phyloP scores from a whole-genome alignment of 176 grass and related monocot species.

The Puccinellia tenuiflora region DNA sequence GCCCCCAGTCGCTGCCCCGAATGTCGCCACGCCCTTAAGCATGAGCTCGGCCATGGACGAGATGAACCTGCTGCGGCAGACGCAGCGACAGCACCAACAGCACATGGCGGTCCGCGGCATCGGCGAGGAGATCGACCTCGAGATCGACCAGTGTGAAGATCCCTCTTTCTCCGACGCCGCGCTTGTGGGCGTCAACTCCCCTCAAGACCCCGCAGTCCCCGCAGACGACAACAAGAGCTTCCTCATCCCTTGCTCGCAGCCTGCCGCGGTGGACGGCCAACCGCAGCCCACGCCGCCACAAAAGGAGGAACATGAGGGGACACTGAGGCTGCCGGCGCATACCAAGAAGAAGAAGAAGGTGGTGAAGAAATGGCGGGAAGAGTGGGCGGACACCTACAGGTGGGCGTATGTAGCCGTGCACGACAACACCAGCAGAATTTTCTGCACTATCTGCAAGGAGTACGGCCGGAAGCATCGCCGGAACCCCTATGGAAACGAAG shows the following conservation, averaged over 20 bases:
- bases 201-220: conserved; percentile 35
- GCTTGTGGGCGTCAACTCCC: conserved; percentile 47
- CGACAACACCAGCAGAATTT: conserved; percentile 80
- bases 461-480: conserved; percentile 92
- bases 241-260: conserved; percentile 55
- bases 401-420: conserved; percentile 92
- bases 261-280: conserved; percentile 23
- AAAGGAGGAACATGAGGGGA: conserved; percentile 40
- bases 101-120: conserved; percentile 78
- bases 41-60: conserved; percentile 89
- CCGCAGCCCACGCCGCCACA: conserved; percentile 16
- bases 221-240: conserved; percentile 82
- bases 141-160: conserved; percentile 79
- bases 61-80: conserved; percentile 79
- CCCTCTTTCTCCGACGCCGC: conserved; percentile 67
- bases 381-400: conserved; percentile 96
- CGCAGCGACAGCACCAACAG: conserved; percentile 66
- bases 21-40: not conserved
- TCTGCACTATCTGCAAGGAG: conserved; percentile 95
- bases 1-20: not conserved
- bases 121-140: conserved; percentile 95
- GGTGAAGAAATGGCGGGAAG: conserved; percentile 96
- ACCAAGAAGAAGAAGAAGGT: conserved; percentile 97
- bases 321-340: conserved; percentile 43
- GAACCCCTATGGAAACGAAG: conserved; percentile 97